Conservation (phyloP, 2,329 filamentous ascomycete species). For the Teratosphaeria gauchensis region DNA sequence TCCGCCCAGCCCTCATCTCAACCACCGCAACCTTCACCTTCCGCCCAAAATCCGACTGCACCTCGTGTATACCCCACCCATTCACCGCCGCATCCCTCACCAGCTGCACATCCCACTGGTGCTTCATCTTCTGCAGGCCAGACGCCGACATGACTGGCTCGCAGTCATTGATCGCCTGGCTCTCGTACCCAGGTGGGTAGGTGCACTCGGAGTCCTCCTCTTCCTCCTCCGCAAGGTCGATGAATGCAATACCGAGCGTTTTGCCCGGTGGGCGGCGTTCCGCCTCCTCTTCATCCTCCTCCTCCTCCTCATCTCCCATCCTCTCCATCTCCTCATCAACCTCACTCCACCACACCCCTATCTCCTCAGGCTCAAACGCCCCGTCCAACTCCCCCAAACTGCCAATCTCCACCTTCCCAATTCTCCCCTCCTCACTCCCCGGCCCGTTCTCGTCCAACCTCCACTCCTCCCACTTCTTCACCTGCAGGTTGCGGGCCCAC, state of each 20-base stretch:
- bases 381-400: neutral
- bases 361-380: neutral
- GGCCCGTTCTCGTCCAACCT: neutral
- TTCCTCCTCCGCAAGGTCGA: neutral
- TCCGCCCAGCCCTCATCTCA: neutral
- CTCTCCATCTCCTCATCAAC: neutral
- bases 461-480: neutral
- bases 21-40: neutral
- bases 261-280: neutral
- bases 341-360: neutral
- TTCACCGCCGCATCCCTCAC: neutral
- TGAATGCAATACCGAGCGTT: neutral
- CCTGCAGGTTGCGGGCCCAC: neutral
- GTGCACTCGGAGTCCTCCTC: neutral
- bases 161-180: neutral
- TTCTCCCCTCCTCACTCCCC: neutral
- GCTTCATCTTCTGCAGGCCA: neutral
- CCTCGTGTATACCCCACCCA: neutral
- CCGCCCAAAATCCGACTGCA: neutral
- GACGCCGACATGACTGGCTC: neutral
- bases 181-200: neutral
- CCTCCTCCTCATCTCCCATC: neutral
- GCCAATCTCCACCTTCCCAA: neutral
- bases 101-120: neutral
- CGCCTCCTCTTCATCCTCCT: neutral